Percentiles rank a stretch among this genome's conserved stretches.
Conservation (phyloP, 2,329 filamentous ascomycete species). For the Ophiostoma montium region DNA sequence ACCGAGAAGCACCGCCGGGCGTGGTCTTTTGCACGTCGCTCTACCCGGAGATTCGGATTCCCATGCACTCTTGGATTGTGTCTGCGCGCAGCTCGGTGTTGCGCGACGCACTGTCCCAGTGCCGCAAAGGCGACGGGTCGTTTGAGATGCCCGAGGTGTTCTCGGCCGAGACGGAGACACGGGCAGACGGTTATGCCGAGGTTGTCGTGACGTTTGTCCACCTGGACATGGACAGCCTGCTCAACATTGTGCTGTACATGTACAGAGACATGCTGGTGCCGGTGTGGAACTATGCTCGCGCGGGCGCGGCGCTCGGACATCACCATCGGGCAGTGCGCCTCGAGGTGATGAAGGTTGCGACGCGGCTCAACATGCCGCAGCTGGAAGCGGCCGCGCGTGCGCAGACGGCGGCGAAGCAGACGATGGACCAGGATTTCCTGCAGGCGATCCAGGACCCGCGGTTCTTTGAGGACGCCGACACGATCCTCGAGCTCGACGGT, state of each 20-base stretch:
- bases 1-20: conserved; percentile 25
- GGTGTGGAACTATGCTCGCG: conserved; percentile 69
- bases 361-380: conserved; percentile 51
- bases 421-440: conserved; percentile 55
- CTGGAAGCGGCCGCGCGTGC: conserved; percentile 67
- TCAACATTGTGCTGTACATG: conserved; percentile 66
- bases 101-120: conserved; percentile 44
- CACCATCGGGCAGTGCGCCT: conserved; percentile 67
- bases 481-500: conserved; percentile 63
- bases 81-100: conserved; percentile 59
- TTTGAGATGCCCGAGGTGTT: conserved; percentile 47
- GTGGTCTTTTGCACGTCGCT: conserved; percentile 40
- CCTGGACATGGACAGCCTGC: conserved; percentile 61
- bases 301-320: conserved; percentile 49
- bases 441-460: conserved; percentile 50
- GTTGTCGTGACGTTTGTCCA: conserved; percentile 49
- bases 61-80: conserved; percentile 71
- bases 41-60: conserved; percentile 55
- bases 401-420: conserved; percentile 51
- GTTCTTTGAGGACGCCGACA: conserved; percentile 70
- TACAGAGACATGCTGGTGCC: conserved; percentile 73
- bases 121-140: conserved; percentile 35
- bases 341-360: conserved; percentile 63
- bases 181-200: conserved; percentile 26
- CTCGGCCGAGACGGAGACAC: conserved; percentile 30